Conservation (phyloP, 140 eudicot species). For the Flaveria floridana region DNA sequence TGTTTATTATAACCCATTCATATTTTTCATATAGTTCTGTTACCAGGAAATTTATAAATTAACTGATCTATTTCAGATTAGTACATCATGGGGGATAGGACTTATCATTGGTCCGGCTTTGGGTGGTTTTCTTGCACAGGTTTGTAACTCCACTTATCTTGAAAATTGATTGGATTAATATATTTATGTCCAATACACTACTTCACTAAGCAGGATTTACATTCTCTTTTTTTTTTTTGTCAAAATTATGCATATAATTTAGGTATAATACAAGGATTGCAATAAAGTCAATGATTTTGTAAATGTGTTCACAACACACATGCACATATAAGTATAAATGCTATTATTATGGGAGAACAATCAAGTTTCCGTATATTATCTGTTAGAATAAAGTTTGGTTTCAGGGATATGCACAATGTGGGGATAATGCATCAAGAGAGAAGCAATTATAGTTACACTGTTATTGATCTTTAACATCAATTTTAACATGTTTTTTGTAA, state of each 20-base stretch:
- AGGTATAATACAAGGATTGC: background rate
- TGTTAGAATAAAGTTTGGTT: no score
- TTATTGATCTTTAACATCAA: background rate
- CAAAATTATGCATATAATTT: background rate
- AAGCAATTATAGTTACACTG: no score
- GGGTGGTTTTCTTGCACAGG: constrained; percentile 98
- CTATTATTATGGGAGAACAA: no score
- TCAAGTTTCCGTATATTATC: no score
- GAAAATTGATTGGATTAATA: constrained; percentile 7
- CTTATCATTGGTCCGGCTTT: constrained; percentile 79
- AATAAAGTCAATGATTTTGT: background rate
- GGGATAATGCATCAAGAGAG: no score
- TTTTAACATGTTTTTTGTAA: background rate
- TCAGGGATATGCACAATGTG: no score
- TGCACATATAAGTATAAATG: no score
- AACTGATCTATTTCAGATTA: constrained; percentile 43
- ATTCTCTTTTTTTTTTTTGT: background rate
- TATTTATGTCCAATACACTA: constrained; percentile 17
- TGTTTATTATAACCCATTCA: background rate
- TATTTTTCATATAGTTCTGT: background rate
- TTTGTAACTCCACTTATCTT: constrained; percentile 26
- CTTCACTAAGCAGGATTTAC: constrained; percentile 4
- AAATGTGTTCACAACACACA: background rate
- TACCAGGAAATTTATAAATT: background rate
- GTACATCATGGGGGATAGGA: constrained; percentile 88